Percentiles rank a stretch among this genome's conserved stretches.
Conservation (phyloP, 257 asterid species). For the Solanum tarijense region DNA sequence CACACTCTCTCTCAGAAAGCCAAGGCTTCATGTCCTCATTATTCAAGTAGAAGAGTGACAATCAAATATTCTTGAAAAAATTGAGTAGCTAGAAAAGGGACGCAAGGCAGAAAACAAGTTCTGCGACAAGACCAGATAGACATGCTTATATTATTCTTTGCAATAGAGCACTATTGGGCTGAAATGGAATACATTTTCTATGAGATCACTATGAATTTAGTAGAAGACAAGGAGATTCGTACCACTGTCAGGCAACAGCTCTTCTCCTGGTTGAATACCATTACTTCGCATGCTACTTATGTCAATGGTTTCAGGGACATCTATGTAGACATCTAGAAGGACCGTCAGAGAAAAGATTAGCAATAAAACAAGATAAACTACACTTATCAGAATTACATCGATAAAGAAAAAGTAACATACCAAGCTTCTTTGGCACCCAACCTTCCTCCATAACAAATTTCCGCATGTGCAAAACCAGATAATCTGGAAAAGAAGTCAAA, state of each 20-base stretch:
- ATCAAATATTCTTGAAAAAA: not conserved
- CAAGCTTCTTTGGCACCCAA: conserved; percentile 96
- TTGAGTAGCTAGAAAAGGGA: not conserved
- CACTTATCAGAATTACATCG: not conserved
- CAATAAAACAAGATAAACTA: not conserved
- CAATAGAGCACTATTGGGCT: not conserved
- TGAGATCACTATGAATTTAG: not conserved
- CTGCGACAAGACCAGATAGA: not conserved
- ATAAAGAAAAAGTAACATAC: conserved; percentile 14
- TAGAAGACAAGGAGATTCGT: not conserved
- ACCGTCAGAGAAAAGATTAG: conserved; percentile 2
- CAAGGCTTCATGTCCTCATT: not conserved
- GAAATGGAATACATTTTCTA: not conserved
- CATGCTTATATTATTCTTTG: not conserved
- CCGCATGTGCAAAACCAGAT: conserved; percentile 90
- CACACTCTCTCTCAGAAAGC: not conserved
- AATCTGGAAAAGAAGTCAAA: conserved; percentile 90
- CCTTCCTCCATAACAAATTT: conserved; percentile 90
- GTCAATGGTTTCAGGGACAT: conserved; percentile 88
- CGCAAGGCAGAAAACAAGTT: not conserved
- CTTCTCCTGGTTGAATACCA: conserved; percentile 93
- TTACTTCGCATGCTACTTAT: conserved; percentile 83
- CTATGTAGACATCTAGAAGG: conserved; percentile 74
- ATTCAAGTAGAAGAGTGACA: not conserved
- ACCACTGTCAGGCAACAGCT: conserved; percentile 77